Percentiles rank a stretch among this genome's conserved stretches.
Conservation (phyloP, 345 rosid species). For the Murraya paniculata region DNA sequence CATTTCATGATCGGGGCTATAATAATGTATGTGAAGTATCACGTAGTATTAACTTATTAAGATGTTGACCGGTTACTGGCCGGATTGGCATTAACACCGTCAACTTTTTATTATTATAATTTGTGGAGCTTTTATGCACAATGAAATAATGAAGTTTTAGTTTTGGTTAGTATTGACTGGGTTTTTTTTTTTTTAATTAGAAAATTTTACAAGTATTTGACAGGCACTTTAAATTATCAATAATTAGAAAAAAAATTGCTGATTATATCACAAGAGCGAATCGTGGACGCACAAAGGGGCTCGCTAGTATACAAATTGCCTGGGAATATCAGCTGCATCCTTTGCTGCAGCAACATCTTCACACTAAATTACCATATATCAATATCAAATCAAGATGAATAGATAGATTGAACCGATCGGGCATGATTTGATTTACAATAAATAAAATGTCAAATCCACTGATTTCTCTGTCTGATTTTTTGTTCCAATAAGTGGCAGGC, state of each 20-base stretch:
- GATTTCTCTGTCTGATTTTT: constrained; percentile 2
- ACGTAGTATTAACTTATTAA: too few species aligned
- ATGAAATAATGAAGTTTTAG: too few species aligned
- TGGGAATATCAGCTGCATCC: not conserved
- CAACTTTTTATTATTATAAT: too few species aligned
- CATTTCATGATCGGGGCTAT: not conserved
- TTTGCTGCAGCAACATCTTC: not conserved
- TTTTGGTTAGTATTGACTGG: too few species aligned
- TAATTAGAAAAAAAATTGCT: too few species aligned
- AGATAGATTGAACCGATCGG: constrained; percentile 1
- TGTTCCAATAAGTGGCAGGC: not conserved
- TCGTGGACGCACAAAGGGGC: not conserved
- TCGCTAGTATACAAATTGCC: not conserved
- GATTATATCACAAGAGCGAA: not conserved
- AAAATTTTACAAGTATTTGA: too few species aligned
- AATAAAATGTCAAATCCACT: not conserved
- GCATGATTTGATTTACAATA: constrained; percentile 6
- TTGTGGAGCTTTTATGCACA: too few species aligned
- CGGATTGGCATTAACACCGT: too few species aligned
- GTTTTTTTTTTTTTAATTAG: too few species aligned
- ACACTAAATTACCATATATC: not conserved
- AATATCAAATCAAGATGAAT: not conserved
- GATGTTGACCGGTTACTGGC: too few species aligned
- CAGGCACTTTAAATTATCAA: too few species aligned
- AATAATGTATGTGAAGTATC: too few species aligned